Evolutionary conservation across 345 rosid species (phyloP), one percentile per base, ranked within the genome.

Genomic region (Acer negundo): DNA sequence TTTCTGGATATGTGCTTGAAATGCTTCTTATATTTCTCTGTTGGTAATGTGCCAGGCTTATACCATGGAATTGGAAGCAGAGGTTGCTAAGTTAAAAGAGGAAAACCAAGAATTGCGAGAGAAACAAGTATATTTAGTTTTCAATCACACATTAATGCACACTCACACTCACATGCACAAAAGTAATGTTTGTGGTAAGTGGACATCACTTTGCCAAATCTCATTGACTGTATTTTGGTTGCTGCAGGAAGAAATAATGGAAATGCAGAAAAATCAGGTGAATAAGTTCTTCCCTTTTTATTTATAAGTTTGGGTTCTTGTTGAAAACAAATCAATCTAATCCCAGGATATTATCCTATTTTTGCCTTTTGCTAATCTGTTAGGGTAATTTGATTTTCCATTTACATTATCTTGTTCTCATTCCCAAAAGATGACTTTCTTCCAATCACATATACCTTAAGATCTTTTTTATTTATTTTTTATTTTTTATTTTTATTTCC

Each of bases 1-100:
- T 38, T 40, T 61, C 23, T 70, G 11, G 51, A 56, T 15, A 26
- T 49, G 49, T 6, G 24, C 13, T 38, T 49, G 38, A 8, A 67
- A 46, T 51, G 74, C 70, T 24, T 20, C 19, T 68, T 71, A 47
- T 64, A 67, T 58, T 62, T 76, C 15, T 67, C 61, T 78, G 62
- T 62, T 79, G 70, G 64, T 74, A 73, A 79, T 79, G 9, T 80
- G 44, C 42, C 77, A 96, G 99, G 99, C 97, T 79, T 96, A 94
- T 78, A 97, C 99, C 2, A 86, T 77, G 92, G 98, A 97, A 80
- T 84, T 97, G 85, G 98, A 97, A 91, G 94, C 92, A 59, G 98
- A 97, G 87, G 87, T 92, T 73, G 93, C 92, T 15, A 93, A 91
- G 84, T 78, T 94, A 62, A 94, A 94, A 68, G 93, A 89, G 83